These are phyloP conservation scores for Beauveria brongniartii DNA, from an alignment of 2,329 filamentous ascomycete genomes.

Conservation along the genomic window DNA sequence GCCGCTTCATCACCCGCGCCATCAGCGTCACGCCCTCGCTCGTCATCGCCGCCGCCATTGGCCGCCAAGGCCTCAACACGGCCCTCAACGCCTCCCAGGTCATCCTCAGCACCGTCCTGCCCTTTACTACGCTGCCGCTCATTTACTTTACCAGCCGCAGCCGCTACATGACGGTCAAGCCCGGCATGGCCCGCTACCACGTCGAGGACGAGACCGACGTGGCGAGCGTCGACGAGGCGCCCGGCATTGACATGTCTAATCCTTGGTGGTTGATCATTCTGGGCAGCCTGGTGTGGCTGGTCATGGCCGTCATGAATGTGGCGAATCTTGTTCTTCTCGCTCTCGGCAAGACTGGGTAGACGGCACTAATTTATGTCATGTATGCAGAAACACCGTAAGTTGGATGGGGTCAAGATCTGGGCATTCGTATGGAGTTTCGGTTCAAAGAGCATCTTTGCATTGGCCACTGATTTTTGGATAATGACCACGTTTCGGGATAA, in stretches of 20 bases:
- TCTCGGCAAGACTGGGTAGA: conserved; percentile 14
- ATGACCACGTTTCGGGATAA: background rate
- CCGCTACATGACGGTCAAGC: conserved; percentile 68
- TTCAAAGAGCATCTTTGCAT: no score
- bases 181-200: conserved; percentile 31
- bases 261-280: conserved; percentile 54
- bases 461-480: background rate
- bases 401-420: background rate
- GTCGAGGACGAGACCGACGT: conserved; percentile 18
- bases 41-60: conserved; percentile 73
- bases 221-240: background rate
- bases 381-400: background rate
- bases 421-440: no score
- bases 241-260: conserved; percentile 58
- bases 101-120: conserved; percentile 67
- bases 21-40: conserved; percentile 79
- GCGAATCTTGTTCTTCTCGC: conserved; percentile 62
- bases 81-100: conserved; percentile 74
- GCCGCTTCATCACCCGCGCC: conserved; percentile 66
- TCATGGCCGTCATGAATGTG: conserved; percentile 74
- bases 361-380: background rate
- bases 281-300: conserved; percentile 55
- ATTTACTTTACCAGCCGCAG: conserved; percentile 78
- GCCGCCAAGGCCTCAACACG: conserved; percentile 58
- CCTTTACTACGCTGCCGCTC: conserved; percentile 74